These are phyloP conservation scores for Teratosphaeria gauchensis DNA, from an alignment of 2,329 filamentous ascomycete species.

Conservation along the genomic window DNA sequence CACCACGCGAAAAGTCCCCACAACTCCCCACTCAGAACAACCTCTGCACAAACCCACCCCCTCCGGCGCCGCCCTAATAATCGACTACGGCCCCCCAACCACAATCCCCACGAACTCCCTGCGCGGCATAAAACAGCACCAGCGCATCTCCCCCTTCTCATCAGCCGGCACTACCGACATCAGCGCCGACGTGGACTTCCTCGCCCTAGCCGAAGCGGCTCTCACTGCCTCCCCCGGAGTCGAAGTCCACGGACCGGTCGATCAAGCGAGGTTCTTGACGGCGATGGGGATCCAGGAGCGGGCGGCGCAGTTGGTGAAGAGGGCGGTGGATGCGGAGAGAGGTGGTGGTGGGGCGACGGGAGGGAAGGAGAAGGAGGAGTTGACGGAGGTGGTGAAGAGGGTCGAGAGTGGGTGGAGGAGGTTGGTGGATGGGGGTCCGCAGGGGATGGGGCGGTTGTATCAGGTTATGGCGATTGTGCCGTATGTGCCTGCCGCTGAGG, in stretches of 20 bases:
- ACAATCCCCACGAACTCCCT: slow-evolving; percentile 81
- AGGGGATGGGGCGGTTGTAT: slow-evolving; percentile 90
- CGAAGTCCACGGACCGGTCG: slow-evolving; percentile 85
- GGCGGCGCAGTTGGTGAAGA: slow-evolving; percentile 55
- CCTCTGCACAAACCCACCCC: slow-evolving; percentile 48
- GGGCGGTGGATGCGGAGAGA: slow-evolving; percentile 25
- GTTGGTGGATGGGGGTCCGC: slow-evolving; percentile 69
- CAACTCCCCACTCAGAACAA: slow-evolving; percentile 18
- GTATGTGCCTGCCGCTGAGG: slow-evolving; percentile 42
- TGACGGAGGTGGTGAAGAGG: slow-evolving; percentile 45
- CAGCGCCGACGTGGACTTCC: slow-evolving; percentile 89
- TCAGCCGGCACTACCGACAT: slow-evolving; percentile 77
- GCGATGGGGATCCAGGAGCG: slow-evolving; percentile 76
- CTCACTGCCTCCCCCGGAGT: slow-evolving; percentile 65
- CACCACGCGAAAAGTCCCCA: neutral
- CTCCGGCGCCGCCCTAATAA: slow-evolving; percentile 80
- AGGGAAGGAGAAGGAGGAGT: slow-evolving; percentile 24
- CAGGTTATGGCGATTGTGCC: slow-evolving; percentile 88
- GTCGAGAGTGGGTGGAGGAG: slow-evolving; percentile 69
- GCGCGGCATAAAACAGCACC: slow-evolving; percentile 74
- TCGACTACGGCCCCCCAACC: slow-evolving; percentile 80
- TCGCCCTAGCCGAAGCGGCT: slow-evolving; percentile 72
- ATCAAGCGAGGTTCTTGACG: slow-evolving; percentile 71
- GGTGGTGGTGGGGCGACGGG: slow-evolving; percentile 24
- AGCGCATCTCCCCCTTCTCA: slow-evolving; percentile 66